Percentiles rank a stretch among this genome's conserved stretches.
phyloP scores from a whole-genome alignment of 1,139 yeast genomes.

The Yamadazyma songkhlaensis region DNA sequence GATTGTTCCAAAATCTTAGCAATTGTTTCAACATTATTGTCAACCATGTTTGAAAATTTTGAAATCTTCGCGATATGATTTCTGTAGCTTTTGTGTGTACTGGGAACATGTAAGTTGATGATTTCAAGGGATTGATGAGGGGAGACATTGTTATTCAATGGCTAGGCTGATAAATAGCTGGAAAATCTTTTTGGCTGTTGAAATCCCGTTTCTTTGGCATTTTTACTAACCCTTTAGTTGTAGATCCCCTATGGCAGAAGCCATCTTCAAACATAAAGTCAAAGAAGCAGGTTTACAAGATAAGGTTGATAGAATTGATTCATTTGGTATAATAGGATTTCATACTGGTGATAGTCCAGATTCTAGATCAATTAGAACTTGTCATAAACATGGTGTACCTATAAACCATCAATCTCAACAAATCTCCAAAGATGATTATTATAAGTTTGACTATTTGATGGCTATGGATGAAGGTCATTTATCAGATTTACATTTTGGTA shows the following conservation, averaged over 20 bases:
- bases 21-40: conserved; percentile 40
- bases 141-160: too few relatives aligned
- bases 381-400: conserved; percentile 70
- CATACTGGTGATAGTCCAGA: conserved; percentile 86
- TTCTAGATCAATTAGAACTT: conserved; percentile 64
- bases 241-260: conserved; percentile 98
- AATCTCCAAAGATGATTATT: conserved; percentile 55
- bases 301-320: conserved; percentile 60
- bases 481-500: conserved; percentile 53
- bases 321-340: conserved; percentile 86
- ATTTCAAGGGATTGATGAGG: too few relatives aligned
- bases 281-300: conserved; percentile 39
- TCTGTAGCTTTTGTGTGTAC: conserved; percentile 87
- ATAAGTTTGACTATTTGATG: conserved; percentile 72
- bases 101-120: conserved; percentile 72
- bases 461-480: conserved; percentile 82
- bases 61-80: conserved; percentile 17
- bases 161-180: too few relatives aligned
- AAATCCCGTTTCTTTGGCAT: too few relatives aligned
- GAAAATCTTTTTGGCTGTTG: too few relatives aligned
- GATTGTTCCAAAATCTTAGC: conserved; percentile 49
- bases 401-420: conserved; percentile 77
- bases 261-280: conserved; percentile 72
- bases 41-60: conserved; percentile 25
- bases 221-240: conserved; percentile 43